Evolutionary conservation across 257 asterid species (phyloP).

Genomic region (Solanum neorickii): DNA sequence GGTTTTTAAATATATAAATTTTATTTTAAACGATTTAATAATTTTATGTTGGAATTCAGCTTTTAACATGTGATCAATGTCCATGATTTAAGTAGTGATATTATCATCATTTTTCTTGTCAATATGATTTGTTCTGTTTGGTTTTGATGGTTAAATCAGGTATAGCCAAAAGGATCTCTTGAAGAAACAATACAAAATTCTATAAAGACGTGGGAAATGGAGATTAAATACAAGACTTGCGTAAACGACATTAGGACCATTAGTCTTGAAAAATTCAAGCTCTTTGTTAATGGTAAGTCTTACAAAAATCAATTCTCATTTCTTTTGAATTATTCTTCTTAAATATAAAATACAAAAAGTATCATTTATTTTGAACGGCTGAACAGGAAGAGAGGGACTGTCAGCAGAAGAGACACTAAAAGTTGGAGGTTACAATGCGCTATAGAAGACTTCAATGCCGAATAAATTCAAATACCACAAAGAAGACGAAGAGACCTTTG

Average conservation of each 20-base stretch:
- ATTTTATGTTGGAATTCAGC: background rate
- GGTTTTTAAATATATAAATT: too few relatives aligned
- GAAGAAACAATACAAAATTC: background rate
- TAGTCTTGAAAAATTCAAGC: conserved; percentile 61
- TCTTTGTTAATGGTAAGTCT: conserved; percentile 58
- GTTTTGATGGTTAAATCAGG: background rate
- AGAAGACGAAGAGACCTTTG: conserved; percentile 71
- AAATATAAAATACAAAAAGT: background rate
- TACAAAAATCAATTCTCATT: background rate
- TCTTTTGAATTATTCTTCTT: background rate
- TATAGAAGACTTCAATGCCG: conserved; percentile 71
- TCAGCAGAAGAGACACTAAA: conserved; percentile 56
- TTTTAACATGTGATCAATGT: background rate
- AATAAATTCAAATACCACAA: conserved; percentile 61
- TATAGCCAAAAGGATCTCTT: background rate
- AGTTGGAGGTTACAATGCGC: conserved; percentile 64
- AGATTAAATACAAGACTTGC: background rate
- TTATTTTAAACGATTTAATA: background rate
- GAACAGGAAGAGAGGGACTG: conserved; percentile 53
- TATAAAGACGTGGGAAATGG: background rate
- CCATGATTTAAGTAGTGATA: background rate
- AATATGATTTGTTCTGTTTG: background rate
- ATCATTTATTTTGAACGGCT: background rate
- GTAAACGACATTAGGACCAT: conserved; percentile 56
- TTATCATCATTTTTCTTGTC: background rate